Percentiles rank a stretch among this genome's conserved stretches.
Evolutionary conservation across 148 eudicot species (phyloP).

Genomic region (Fagopyrum tataricum): DNA sequence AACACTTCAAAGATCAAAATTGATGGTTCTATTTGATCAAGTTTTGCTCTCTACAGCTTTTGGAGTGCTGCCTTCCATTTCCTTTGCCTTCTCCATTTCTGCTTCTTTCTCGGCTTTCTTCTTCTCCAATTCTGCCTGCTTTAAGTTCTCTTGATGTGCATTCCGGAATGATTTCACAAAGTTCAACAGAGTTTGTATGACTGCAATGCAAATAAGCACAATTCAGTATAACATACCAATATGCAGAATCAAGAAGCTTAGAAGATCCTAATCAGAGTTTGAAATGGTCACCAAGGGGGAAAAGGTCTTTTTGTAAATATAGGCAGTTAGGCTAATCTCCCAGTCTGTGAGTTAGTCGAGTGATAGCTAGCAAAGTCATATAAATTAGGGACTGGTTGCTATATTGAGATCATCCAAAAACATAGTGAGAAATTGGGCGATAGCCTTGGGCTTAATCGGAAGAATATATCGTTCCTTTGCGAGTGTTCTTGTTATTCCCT

Average conservation of each 20-base stretch:
- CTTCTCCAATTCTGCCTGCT: conserved; percentile 78
- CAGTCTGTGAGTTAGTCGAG: too few species aligned
- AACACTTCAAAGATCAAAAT: not conserved
- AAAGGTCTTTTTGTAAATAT: too few species aligned
- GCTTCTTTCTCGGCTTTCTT: conserved; percentile 82
- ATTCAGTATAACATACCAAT: not conserved
- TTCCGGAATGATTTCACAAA: conserved; percentile 72
- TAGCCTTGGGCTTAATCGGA: too few species aligned
- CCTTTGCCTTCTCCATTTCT: conserved; percentile 59
- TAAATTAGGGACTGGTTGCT: too few species aligned
- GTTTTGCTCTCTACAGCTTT: conserved; percentile 33
- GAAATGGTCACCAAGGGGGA: too few species aligned
- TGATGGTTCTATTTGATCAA: not conserved
- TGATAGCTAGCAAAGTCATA: too few species aligned
- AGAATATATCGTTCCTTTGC: too few species aligned
- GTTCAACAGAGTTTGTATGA: conserved; percentile 68
- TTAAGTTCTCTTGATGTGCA: conserved; percentile 83
- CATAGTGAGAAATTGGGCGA: too few species aligned
- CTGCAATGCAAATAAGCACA: conserved; percentile 32
- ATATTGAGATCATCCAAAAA: too few species aligned
- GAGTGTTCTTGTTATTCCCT: not conserved
- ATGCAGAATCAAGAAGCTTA: too few species aligned
- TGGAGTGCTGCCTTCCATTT: conserved; percentile 33
- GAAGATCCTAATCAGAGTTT: too few species aligned
- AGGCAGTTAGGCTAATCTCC: too few species aligned